Base-by-base conservation (phyloP, 1,284 basidiomycete genomes). In the Afroboletus lepidellus region DNA sequence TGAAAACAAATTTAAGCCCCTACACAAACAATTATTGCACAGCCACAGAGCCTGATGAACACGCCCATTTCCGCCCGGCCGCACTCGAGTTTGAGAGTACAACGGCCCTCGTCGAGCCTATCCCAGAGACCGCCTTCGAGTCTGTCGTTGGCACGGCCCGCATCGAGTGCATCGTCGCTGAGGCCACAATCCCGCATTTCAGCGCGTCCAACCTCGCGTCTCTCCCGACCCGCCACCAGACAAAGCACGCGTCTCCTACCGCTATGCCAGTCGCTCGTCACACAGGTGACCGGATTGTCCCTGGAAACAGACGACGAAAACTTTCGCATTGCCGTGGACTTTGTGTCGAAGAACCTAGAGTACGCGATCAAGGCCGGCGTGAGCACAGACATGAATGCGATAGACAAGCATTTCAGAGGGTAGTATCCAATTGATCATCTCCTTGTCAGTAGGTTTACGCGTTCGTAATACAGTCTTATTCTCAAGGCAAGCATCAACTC, bases 401-500 rank as follows among this genome's bases (percentile, higher is more conserved):
- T 85, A 42, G 78, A 85, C 55, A 75, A 72, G 42, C 79, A 79
- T 48, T 74, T 90, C 55, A 73, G 72, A 69, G 81, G 81, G 85
- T 87, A 69, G 71, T 57, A 29, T 41, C 41, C 41, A 47, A 13
- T 48, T 20, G 36, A 36, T 20, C 20, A 8, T 21, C 43, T 37
- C 53, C 47, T 12, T 39, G 54, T 46, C 32, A 12, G 33, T 43
- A 47, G 25, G 32, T 62, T 69, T 47, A 62, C 47, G 27, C 34
- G 32, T 41, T 21, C 16, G 36, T 47, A 46, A 44, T 56, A 47
- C 56, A 87, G 85, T 13, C 79, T 77, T 64, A 69, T 77, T 20
- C 74, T 84, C 63, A 90, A 90, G 65, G 85, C 85, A n/a, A 78
- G 79, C 30, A 78, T 91, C 50, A 80, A 84, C 53, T 79, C 79